Evolutionary conservation across 2,329 filamentous ascomycete genomes (phyloP), one percentile per base, ranked within the genome.

Genomic region (Akanthomyces muscarius): DNA sequence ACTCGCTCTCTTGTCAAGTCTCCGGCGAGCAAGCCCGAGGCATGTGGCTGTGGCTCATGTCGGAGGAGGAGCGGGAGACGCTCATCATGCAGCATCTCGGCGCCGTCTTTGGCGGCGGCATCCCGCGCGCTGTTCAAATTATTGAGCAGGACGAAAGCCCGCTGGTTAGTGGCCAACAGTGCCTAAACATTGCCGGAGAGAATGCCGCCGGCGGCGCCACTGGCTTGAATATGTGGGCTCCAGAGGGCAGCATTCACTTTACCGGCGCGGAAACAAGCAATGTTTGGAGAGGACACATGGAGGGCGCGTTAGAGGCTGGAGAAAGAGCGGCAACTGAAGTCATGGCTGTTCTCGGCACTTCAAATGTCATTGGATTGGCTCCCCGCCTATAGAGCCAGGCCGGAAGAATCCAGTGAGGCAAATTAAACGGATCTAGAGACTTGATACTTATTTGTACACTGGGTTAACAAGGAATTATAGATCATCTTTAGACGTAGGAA

Each of bases 371-470:
- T 6, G 41, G 25, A 7, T 10, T 63, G 21, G 61, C 54, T 48
- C 38, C 61, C 1, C 54, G 61, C n/a, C 8, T 63, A 54, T 66
- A 58, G 21, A 38, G 38, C 53, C n/a, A 14, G 6, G 16, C 51
- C 28, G 62, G 44, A 64, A 13, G 65, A 65, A 53, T 68, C 67
- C 5, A 71, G 38, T 71, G 8, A 71, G 57, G 0, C 74, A 71
- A 4, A 10, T 41, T 41, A 10, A 10, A 4, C 38, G 4, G 38
- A 16, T 41, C 3, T 41, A 41, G 38, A 38, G 7, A 38, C 33
- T 13, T 47, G 45, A 4, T 25, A 25, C 21, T 47, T 5, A 21
- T 18, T 5, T 14, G 47, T 33, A 4, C 14, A 16, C n/a, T 53
- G 10, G 50, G n/a, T 16, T 16, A 18, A 8, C 5, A 48, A 25